phyloP scores from a whole-genome alignment of 2,329 filamentous ascomycete species.

The Colletotrichum shisoi region DNA sequence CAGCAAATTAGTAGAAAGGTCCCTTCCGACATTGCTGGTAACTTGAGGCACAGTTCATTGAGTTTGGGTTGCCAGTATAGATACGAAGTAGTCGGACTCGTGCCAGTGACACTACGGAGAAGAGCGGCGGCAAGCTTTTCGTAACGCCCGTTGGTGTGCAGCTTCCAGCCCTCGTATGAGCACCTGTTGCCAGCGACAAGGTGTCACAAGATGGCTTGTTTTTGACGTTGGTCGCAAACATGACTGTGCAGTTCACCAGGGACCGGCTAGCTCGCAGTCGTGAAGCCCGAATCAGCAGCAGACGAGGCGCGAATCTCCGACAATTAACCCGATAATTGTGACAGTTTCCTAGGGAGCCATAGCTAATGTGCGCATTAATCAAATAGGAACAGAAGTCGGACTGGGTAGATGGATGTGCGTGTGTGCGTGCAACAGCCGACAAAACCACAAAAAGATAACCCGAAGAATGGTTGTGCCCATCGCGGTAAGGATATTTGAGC shows the following conservation, averaged over 20 bases:
- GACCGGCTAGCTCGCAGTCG: too few species aligned
- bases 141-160: not conserved
- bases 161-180: not conserved
- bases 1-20: too few species aligned
- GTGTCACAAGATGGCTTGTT: too few species aligned
- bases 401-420: not conserved
- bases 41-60: too few species aligned
- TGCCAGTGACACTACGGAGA: not conserved
- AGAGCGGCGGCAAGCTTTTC: not conserved
- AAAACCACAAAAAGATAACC: not conserved
- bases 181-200: not conserved
- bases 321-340: too few species aligned
- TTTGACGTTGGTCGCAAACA: not conserved
- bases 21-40: too few species aligned
- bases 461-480: constrained; percentile 17
- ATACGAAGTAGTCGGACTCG: too few species aligned
- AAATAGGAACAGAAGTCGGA: too few species aligned
- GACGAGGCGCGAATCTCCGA: too few species aligned
- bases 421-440: not conserved
- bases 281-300: too few species aligned
- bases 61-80: too few species aligned
- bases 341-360: too few species aligned
- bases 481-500: constrained; percentile 38
- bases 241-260: not conserved
- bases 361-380: not conserved